A percentile compares a stretch with the other conserved stretches of the same genome.
These are phyloP conservation scores for Globisporangium perplexum DNA, from an alignment of 352 stramenopile genomes.

Conservation along the genomic window DNA sequence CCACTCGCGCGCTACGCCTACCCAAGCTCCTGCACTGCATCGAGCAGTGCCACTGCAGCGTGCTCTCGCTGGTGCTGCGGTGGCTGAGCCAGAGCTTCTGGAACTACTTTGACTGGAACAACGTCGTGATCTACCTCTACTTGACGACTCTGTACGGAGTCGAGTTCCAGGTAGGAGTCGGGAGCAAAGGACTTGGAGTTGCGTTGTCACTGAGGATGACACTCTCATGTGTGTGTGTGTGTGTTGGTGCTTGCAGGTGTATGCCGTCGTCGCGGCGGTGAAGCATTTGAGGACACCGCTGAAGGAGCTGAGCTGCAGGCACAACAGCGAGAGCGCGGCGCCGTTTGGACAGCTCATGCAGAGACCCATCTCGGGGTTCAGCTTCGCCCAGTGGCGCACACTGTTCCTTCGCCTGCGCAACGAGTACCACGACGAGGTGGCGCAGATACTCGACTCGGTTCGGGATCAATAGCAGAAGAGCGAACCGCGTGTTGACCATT, in stretches of 20 bases:
- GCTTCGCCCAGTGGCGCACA: slow-evolving; percentile 28
- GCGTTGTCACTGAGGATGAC: neutral
- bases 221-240: neutral
- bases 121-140: slow-evolving; percentile 43
- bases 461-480: neutral
- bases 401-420: slow-evolving; percentile 43
- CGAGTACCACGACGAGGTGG: slow-evolving; percentile 41
- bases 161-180: slow-evolving; percentile 45
- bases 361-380: slow-evolving; percentile 40
- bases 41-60: slow-evolving; percentile 35
- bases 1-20: no score
- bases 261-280: slow-evolving; percentile 35
- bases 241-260: slow-evolving; percentile 35
- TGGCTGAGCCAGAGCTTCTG: slow-evolving; percentile 61
- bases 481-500: neutral
- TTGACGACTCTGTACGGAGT: slow-evolving; percentile 47
- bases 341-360: slow-evolving; percentile 31
- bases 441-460: slow-evolving; percentile 10
- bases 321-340: slow-evolving; percentile 19
- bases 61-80: slow-evolving; percentile 34
- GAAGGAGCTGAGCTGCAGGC: slow-evolving; percentile 18
- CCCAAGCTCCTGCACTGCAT: slow-evolving; percentile 36
- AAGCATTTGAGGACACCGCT: slow-evolving; percentile 44
- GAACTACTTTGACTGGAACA: slow-evolving; percentile 69
- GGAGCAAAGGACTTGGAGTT: neutral